Conservation (phyloP, 2,329 filamentous ascomycete species). For the Helicocarpus griseus region DNA sequence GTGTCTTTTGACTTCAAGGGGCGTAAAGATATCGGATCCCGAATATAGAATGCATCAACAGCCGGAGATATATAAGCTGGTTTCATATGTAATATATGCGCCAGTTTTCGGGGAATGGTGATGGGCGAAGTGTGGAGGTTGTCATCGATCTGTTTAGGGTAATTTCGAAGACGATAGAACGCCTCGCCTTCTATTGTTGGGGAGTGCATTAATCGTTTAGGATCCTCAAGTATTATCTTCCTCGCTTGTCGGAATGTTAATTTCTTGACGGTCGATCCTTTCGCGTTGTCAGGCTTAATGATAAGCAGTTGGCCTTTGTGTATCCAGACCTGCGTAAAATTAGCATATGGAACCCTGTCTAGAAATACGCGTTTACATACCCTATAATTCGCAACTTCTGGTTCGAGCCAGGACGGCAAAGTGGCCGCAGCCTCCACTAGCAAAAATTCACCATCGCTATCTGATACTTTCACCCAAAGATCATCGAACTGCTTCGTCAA, state of each 20-base stretch:
- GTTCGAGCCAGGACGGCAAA: constrained; percentile 81
- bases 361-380: constrained; percentile 26
- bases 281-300: constrained; percentile 51
- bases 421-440: constrained; percentile 86
- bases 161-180: constrained; percentile 78
- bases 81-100: constrained; percentile 64
- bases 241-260: constrained; percentile 59
- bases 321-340: constrained; percentile 60
- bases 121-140: constrained; percentile 68
- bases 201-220: constrained; percentile 57
- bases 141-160: constrained; percentile 63
- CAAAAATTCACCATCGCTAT: constrained; percentile 90
- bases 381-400: constrained; percentile 77
- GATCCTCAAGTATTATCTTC: constrained; percentile 46
- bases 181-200: constrained; percentile 73
- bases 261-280: constrained; percentile 29
- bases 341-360: constrained; percentile 1
- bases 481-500: constrained; percentile 62
- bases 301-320: constrained; percentile 65
- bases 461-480: constrained; percentile 73
- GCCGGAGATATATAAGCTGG: constrained; percentile 72
- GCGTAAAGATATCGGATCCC: constrained; percentile 68
- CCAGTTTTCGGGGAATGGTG: constrained; percentile 70
- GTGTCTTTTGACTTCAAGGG: constrained; percentile 52
- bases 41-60: constrained; percentile 83